phyloP scores from a whole-genome alignment of 2,329 filamentous ascomycete genomes.

The Monosporascus sp. region DNA sequence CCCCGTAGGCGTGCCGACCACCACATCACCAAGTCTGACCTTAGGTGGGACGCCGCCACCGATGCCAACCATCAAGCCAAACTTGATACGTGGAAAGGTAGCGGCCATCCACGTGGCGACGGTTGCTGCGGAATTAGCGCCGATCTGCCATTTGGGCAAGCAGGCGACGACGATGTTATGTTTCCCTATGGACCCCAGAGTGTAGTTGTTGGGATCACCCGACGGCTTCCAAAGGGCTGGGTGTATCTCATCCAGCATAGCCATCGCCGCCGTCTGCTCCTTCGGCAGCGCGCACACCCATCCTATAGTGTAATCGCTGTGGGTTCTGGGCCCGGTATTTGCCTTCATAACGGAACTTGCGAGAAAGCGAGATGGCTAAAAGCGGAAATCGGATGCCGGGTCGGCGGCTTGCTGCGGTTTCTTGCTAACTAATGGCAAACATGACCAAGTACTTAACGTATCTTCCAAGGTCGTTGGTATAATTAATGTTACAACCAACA shows the following conservation, averaged over 20 bases:
- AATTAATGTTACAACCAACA: no score
- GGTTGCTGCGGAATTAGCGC: slow-evolving; percentile 26
- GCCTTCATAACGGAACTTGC: no score
- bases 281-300: slow-evolving; percentile 15
- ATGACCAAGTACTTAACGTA: no score
- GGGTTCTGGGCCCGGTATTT: background rate
- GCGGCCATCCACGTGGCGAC: slow-evolving; percentile 24
- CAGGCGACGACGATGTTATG: slow-evolving; percentile 20
- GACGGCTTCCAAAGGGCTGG: background rate
- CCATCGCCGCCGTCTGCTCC: slow-evolving; percentile 13
- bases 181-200: slow-evolving; percentile 13
- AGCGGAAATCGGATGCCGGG: no score
- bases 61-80: slow-evolving; percentile 39
- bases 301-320: slow-evolving; percentile 13
- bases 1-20: slow-evolving; percentile 12
- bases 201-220: slow-evolving; percentile 12
- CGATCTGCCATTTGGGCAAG: slow-evolving; percentile 22
- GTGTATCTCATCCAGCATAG: slow-evolving; percentile 17
- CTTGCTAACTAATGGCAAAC: no score
- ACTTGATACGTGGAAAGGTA: slow-evolving; percentile 28
- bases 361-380: no score
- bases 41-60: slow-evolving; percentile 22
- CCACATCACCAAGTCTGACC: slow-evolving; percentile 20
- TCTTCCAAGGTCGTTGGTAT: no score
- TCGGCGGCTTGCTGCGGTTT: no score